Conservation (phyloP, 2,329 filamentous ascomycete species). For the Amesomyces nigricolor region DNA sequence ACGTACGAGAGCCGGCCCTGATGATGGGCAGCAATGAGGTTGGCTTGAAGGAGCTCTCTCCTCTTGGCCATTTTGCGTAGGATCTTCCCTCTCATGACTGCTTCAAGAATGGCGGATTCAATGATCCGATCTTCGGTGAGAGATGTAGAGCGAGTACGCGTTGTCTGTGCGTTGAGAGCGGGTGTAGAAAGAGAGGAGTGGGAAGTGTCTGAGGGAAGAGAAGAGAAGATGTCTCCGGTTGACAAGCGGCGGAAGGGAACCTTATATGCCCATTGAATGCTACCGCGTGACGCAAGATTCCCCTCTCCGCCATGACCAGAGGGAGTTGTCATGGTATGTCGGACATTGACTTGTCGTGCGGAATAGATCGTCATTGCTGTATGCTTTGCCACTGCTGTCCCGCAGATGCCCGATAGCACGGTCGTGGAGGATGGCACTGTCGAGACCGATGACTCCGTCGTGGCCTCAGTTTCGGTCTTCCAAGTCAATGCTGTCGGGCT, state of each 20-base stretch:
- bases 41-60: not conserved
- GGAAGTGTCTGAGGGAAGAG: too few species aligned
- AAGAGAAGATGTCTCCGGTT: not conserved
- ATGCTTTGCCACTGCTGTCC: too few species aligned
- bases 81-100: not conserved
- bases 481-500: too few species aligned
- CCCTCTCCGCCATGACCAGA: too few species aligned
- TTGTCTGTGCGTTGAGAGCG: not conserved
- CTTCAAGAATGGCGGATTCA: not conserved
- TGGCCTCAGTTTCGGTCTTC: too few species aligned
- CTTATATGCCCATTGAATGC: not conserved
- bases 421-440: too few species aligned
- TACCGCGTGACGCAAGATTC: not conserved
- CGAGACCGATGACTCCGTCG: not conserved
- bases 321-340: not conserved
- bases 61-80: not conserved
- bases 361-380: too few species aligned
- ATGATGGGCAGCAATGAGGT: slow-evolving; percentile 14
- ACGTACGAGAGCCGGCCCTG: slow-evolving; percentile 11
- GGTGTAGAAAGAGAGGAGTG: not conserved
- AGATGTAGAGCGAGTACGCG: not conserved
- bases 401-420: too few species aligned
- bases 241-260: not conserved
- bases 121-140: not conserved
- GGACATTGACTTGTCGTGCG: too few species aligned